Evolutionary conservation across 176 grass and related monocot species (phyloP), one percentile per base, ranked within the genome.

Genomic region (Tillandsia leiboldiana): DNA sequence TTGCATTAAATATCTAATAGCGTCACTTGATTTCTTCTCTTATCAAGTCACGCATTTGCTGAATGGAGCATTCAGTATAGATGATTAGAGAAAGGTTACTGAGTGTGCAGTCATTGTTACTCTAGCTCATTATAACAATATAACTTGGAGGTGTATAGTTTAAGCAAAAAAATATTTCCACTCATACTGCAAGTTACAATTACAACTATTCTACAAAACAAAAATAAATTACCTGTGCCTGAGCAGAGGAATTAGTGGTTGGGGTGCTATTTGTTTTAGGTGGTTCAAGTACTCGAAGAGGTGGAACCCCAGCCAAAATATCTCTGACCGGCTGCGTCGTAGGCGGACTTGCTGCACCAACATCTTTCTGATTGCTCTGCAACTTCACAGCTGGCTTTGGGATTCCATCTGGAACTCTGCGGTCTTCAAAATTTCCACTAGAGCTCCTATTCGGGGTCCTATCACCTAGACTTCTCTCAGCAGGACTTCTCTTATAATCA

Each of bases 201-300:
- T 20, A 8, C 56, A 61, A 61, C 56, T 20, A 18, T 61, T 61
- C 17, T n/a, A 61, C 1, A 53, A 54, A 63, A 70, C 26, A 76
- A 76, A 56, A 68, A 59, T 52, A 73, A 18, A 26, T 52, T 70
- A 86, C 78, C 75, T 81, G 69, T 63, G 22, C 57, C 56, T 76
- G 69, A 51, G 65, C 12, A 73, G 83, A 53, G 57, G 28, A 4
- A 68, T 52, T 61, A 49, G 74, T 9, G 59, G 74, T 82, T 28
- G 64, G 22, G 50, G 70, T 49, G 63, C 65, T 64, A 66, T 82
- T 70, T 67, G 67, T 56, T 12, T 54, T 78, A 48, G 79, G 74
- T 59, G 73, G 63, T 7, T 69, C 78, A 28, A 70, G 73, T 50
- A 81, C 70, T 75, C 70, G 75, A 51, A 67, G 42, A 50, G 83